Evolutionary conservation across 441 rosid species (phyloP).

Genomic region (Populus tomentosa): DNA sequence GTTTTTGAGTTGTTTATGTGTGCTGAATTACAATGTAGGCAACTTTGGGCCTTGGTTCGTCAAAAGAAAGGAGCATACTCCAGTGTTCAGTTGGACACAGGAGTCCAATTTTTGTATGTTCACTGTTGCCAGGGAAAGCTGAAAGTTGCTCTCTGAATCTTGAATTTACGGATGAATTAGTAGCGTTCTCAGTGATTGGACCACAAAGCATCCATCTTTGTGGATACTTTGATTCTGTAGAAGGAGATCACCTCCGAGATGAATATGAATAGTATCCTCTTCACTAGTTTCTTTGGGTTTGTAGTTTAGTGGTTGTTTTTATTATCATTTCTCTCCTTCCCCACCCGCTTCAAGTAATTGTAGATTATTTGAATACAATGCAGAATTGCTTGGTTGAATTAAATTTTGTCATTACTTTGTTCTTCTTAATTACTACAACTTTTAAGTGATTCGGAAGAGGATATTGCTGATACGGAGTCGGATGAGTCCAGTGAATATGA

Average conservation of each 20-base stretch:
- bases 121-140: constrained; percentile 58
- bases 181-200: constrained; percentile 73
- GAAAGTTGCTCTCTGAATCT: constrained; percentile 81
- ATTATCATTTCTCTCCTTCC: neutral
- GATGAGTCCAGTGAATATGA: constrained; percentile 61
- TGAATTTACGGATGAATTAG: constrained; percentile 61
- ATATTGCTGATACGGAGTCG: constrained; percentile 47
- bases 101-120: constrained; percentile 63
- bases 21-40: constrained; percentile 49
- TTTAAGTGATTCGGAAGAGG: constrained; percentile 66
- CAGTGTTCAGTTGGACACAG: constrained; percentile 68
- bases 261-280: constrained; percentile 80
- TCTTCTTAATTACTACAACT: constrained; percentile 32
- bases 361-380: neutral
- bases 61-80: constrained; percentile 55
- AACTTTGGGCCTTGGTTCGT: constrained; percentile 73
- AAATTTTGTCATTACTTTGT: constrained; percentile 6
- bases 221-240: constrained; percentile 63
- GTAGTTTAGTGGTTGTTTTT: neutral
- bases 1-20: neutral
- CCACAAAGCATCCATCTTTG: constrained; percentile 73
- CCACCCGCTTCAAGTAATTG: neutral
- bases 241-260: constrained; percentile 44
- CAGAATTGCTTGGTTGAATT: neutral
- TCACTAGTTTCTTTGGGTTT: constrained; percentile 1